Evolutionary conservation across 2,329 filamentous ascomycete genomes (phyloP), one percentile per base, ranked within the genome.

Genomic region (Cyanodermella asteris): DNA sequence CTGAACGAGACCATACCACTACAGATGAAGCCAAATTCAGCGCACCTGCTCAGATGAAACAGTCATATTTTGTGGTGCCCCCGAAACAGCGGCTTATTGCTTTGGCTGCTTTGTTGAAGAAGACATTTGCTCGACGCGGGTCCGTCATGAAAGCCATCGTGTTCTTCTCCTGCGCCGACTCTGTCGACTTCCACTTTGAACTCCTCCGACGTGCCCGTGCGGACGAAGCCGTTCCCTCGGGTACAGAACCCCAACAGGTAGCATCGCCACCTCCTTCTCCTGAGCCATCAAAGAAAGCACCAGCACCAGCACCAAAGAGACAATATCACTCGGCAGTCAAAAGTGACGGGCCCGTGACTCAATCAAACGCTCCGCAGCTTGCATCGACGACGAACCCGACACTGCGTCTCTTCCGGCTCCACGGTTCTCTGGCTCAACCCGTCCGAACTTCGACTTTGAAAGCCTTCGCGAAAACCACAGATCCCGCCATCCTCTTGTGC

Each of bases 71-170:
- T 20, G 62, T 94, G 20, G 72, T 81, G 1, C 80, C 87, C 0
- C 72, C 84, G 5, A 97, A 97, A 50, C 56, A 93, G 33, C 72
- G 87, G 16, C 57, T 97, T 3, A 84, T 97, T 3, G 82, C 84
- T 0, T 60, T 97, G 12, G 69, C 81, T 14, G 73, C 78, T 1
- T 64, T 82, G 16, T 56, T 97, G 29, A 90, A 84, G 44, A 71
- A 80, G 11, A 71, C 81, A 0, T 94, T 97, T 46, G 72, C 78
- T 29, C 65, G 82, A 11, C 77, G 75, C 46, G 84, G 81, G 1
- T 80, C 78, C 2, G 76, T 91, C 11, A 93, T 91, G 77, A 94
- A 97, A 49, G 77, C 75, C 13, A 93, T 97, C 31, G 61, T 97
- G 18, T 97, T 97, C 51, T 76, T 97, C 24, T 91, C 84, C 7